Percentiles rank a stretch among this genome's conserved stretches.
phyloP scores from a whole-genome alignment of 2,329 filamentous ascomycete genomes.

The Fusarium nurragi region DNA sequence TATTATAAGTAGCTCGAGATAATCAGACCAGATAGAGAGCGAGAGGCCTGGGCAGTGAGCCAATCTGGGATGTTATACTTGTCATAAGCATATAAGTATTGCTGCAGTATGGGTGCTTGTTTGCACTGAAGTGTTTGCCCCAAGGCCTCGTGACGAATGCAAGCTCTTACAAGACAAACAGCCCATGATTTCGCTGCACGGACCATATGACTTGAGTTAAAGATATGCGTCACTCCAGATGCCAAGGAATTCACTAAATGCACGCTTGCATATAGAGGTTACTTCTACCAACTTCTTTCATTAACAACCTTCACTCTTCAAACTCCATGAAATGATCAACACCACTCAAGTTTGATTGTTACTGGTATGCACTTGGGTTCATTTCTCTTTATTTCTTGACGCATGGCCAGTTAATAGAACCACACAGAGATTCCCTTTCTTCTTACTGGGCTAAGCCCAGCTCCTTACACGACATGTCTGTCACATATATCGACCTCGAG shows the following conservation, averaged over 20 bases:
- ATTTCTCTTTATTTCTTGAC: neutral
- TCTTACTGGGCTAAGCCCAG: slow-evolving; percentile 1
- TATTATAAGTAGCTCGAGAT: neutral
- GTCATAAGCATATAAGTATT: neutral
- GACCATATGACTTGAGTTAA: neutral
- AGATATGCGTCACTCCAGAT: neutral
- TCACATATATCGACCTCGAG: slow-evolving; percentile 8
- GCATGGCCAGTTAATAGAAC: neutral
- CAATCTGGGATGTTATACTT: neutral
- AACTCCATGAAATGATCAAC: neutral
- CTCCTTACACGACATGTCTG: slow-evolving; percentile 10
- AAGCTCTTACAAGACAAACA: neutral
- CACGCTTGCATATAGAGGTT: neutral
- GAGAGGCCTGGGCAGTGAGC: no score
- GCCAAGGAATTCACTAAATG: neutral
- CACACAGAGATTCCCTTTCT: slow-evolving; percentile 2
- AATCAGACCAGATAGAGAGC: neutral
- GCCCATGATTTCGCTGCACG: neutral
- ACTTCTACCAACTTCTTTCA: slow-evolving; percentile 1
- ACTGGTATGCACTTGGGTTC: neutral
- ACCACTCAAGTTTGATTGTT: neutral
- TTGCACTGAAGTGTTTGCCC: neutral
- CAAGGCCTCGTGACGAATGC: neutral
- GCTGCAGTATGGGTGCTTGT: neutral
- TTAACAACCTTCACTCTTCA: neutral